Evolutionary conservation across 441 rosid species (phyloP).

Genomic region (Breynia disticha): DNA sequence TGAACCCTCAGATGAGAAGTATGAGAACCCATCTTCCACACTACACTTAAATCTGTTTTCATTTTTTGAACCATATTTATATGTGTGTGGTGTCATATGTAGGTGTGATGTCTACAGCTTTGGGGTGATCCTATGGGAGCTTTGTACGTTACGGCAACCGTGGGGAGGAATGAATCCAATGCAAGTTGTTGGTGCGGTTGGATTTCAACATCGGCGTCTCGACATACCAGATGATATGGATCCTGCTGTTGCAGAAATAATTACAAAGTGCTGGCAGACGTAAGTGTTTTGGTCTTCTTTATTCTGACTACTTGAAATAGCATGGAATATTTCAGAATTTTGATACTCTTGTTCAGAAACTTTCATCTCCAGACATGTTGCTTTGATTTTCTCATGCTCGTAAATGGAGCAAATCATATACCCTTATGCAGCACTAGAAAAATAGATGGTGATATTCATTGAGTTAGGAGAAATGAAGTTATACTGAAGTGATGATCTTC

Average conservation of each 20-base stretch:
- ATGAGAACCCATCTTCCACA: conserved; percentile 16
- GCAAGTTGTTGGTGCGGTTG: conserved; percentile 99
- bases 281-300: conserved; percentile 37
- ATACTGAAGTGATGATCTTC: no score
- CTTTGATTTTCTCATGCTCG: background rate
- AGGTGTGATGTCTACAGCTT: conserved; percentile 96
- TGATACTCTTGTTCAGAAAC: background rate
- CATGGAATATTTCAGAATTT: background rate
- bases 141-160: conserved; percentile 70
- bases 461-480: background rate
- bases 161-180: conserved; percentile 99
- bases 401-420: no score
- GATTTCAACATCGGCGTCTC: conserved; percentile 93
- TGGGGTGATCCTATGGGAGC: conserved; percentile 96
- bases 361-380: background rate
- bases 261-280: conserved; percentile 90
- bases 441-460: no score
- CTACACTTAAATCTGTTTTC: background rate
- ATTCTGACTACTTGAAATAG: background rate
- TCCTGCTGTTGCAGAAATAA: conserved; percentile 71
- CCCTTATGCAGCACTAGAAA: no score
- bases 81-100: conserved; percentile 73
- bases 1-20: conserved; percentile 96
- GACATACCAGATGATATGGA: conserved; percentile 72
- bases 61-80: conserved; percentile 8